These are phyloP conservation scores for Aspergillus novofumigatus DNA, from an alignment of 2,329 filamentous ascomycete species.

Conservation along the genomic window DNA sequence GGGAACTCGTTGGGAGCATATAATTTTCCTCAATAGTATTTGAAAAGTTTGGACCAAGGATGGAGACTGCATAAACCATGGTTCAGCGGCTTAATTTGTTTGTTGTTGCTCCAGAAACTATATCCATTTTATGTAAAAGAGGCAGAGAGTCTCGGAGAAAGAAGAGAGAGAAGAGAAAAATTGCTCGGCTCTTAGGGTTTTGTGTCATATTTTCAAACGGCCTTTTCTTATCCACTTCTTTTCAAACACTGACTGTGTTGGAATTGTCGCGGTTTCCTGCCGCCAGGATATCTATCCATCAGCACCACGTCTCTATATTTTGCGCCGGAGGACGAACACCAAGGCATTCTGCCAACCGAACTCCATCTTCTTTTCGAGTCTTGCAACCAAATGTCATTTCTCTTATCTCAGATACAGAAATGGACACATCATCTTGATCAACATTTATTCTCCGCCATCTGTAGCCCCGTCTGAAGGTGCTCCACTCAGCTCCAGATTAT, in stretches of 20 bases:
- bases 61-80: background rate
- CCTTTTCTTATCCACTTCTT: background rate
- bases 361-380: background rate
- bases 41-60: background rate
- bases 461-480: background rate
- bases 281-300: background rate
- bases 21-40: background rate
- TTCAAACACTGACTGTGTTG: background rate
- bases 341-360: background rate
- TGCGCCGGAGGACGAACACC: too few relatives aligned
- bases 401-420: background rate
- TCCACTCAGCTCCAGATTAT: background rate
- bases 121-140: background rate
- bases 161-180: background rate
- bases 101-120: slow-evolving; percentile 1
- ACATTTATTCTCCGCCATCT: background rate
- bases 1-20: background rate
- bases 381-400: background rate
- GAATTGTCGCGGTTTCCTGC: background rate
- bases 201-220: background rate
- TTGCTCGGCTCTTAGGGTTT: background rate
- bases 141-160: background rate
- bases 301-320: background rate
- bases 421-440: background rate
- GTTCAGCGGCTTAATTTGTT: background rate